Evolutionary conservation across 345 rosid species (phyloP).

Genomic region (Citrus mangshanensis): DNA sequence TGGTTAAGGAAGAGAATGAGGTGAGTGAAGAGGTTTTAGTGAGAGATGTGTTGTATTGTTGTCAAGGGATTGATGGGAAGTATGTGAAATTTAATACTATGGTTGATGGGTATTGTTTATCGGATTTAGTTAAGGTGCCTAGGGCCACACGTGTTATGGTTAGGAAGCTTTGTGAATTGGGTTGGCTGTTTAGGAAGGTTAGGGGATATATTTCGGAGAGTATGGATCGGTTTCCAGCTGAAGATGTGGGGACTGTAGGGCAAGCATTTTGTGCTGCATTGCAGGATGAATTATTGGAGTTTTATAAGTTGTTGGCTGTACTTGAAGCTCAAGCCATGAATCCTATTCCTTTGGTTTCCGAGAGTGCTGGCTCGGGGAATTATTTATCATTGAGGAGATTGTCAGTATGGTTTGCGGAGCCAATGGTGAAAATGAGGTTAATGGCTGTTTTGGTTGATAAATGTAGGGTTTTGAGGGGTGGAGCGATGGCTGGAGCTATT

Average conservation of each 20-base stretch:
- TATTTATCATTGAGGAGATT: constrained; percentile 87
- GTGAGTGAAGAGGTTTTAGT: constrained; percentile 85
- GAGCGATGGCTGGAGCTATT: constrained; percentile 96
- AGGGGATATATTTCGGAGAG: constrained; percentile 68
- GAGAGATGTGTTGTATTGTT: constrained; percentile 87
- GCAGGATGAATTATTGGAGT: constrained; percentile 86
- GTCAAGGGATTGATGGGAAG: constrained; percentile 95
- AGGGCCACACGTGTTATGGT: constrained; percentile 67
- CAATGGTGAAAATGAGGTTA: constrained; percentile 92
- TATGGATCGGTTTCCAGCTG: constrained; percentile 76
- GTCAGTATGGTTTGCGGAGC: constrained; percentile 91
- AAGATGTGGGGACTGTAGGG: constrained; percentile 86
- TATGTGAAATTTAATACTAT: constrained; percentile 59
- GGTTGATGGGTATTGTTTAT: constrained; percentile 67
- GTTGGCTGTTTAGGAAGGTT: constrained; percentile 95
- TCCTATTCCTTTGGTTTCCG: constrained; percentile 88
- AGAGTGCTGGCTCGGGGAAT: constrained; percentile 55
- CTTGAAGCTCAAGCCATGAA: constrained; percentile 87
- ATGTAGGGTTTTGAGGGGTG: constrained; percentile 86
- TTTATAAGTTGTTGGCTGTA: constrained; percentile 85
- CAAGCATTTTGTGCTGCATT: constrained; percentile 96
- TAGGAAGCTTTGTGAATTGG: constrained; percentile 86
- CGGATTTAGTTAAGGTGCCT: constrained; percentile 61
- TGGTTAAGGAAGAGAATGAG: constrained; percentile 84
- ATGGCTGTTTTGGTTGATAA: constrained; percentile 98